Evolutionary conservation across 2,329 filamentous ascomycete genomes (phyloP), one percentile per base, ranked within the genome.

Genomic region (Alternaria sp.): DNA sequence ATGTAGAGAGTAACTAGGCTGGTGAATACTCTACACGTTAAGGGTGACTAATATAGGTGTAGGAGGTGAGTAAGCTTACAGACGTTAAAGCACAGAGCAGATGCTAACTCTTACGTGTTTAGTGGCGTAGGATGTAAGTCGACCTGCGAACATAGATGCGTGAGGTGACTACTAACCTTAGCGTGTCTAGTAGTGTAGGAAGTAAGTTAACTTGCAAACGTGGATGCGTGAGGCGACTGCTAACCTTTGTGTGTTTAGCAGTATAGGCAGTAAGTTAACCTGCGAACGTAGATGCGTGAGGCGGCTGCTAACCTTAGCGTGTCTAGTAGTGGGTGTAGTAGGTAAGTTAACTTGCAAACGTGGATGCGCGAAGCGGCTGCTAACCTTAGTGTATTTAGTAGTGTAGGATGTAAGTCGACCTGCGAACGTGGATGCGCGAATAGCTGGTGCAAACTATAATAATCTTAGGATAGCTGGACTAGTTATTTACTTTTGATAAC

Each of bases 381-480:
- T 28, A 28, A 28, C 26, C 26, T 28, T 28, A 28, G 26, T 28
- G 26, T 28, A 7, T 28, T 7, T 28, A 7, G 26, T 28, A 28
- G 26, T 28, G 26, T 28, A 28, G 26, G 4, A 28, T 28, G 26
- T 28, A 28, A 28, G 26, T 28, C 7, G 7, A 28, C 26, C 26
- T 28, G 7, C 4, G 26, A 28, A 28, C 26, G 26, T 28, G 7
- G 26, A 28, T 28, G 17, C 17, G 13, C 17, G 23, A 13, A 34
- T 42, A 42, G 53, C 44, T 49, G 41, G 41, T 53, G 34, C 33
- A 49, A 54, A 39, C 36, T 14, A 41, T 41, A n/a, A 54, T 58
- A 54, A 61, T 49, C 45, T 44, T 26, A 37, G 39, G 50, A 44
- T 54, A 62, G 56, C 33, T 21, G 3, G 48, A 62, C 51, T 62